Evolutionary conservation across 1,139 yeast genomes (phyloP), one percentile per base, ranked within the genome.

Genomic region (Pichia kudriavzevii): DNA sequence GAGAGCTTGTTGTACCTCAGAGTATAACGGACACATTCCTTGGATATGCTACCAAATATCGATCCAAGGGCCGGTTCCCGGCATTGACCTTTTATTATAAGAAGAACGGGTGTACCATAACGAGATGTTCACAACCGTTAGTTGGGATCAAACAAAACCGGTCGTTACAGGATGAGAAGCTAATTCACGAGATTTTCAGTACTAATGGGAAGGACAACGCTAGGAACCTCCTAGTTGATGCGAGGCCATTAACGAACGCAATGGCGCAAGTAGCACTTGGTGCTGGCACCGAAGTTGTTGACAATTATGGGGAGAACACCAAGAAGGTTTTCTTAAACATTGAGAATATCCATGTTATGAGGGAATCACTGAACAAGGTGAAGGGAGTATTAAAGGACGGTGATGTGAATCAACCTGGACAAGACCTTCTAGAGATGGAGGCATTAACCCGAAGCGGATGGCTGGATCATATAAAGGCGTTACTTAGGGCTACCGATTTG

Each of bases 201-300:
- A 64, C 69, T 2, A 66, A 66, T 14, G 52, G 46, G 19, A 34
- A 25, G 13, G 14, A 4, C 2, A 38, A 42, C 1, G 35, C 36
- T 36, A 55, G 73, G 35, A 87, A 88, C 47, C 58, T 91, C 29
- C 76, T 91, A 26, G 91, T 87, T 3, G 98, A 91, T 60, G 81
- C 94, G 18, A 65, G 98, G 39, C 98, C 98, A 1, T 59, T 87
- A 10, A 81, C 96, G 0, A 91, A 91, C 58, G 97, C 98, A 9
- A 75, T 87, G 75, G 98, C 96, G 0, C 98, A 91, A 53, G 85
- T 87, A 39, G 97, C 97, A 0, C 61, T 91, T 19, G 98, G 98
- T 6, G 98, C 97, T 5, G 98, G 98, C 1, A 81, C 96, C 0
- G 98, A 91, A 53, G 80, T 74, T 47, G 83, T 87, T 68, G 97